Evolutionary conservation across 345 rosid genomes (phyloP).

Genomic region (Lumnitzera littorea): DNA sequence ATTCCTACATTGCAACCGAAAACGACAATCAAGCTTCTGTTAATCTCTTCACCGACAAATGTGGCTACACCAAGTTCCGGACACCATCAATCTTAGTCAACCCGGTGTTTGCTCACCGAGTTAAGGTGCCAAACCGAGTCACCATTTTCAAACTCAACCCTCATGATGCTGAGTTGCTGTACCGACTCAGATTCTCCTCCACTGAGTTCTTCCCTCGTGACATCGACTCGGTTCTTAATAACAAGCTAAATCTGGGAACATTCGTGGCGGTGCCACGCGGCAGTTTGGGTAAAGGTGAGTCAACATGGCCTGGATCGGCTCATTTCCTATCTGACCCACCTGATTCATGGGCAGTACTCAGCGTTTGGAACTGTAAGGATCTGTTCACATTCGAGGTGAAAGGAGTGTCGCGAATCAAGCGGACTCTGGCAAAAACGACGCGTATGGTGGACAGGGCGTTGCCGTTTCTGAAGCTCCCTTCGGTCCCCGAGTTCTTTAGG

Average conservation of each 20-base stretch:
- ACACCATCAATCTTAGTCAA: slow-evolving; percentile 81
- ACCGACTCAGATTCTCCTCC: slow-evolving; percentile 68
- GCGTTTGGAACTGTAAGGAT: slow-evolving; percentile 83
- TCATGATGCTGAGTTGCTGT: slow-evolving; percentile 60
- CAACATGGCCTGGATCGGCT: slow-evolving; percentile 54
- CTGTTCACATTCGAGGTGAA: slow-evolving; percentile 67
- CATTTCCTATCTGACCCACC: slow-evolving; percentile 64
- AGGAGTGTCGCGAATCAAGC: slow-evolving; percentile 56
- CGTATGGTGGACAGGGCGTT: slow-evolving; percentile 57
- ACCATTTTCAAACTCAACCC: slow-evolving; percentile 40
- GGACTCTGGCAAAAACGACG: slow-evolving; percentile 52
- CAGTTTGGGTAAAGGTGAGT: not conserved
- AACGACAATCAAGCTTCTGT: slow-evolving; percentile 86
- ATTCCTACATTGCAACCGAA: slow-evolving; percentile 90
- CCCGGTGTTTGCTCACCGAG: slow-evolving; percentile 84
- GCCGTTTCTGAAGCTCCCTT: slow-evolving; percentile 72
- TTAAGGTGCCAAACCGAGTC: slow-evolving; percentile 39
- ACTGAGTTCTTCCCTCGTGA: slow-evolving; percentile 96
- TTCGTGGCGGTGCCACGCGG: slow-evolving; percentile 76
- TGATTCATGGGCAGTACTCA: slow-evolving; percentile 77
- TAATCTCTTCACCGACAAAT: slow-evolving; percentile 77
- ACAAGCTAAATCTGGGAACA: slow-evolving; percentile 69
- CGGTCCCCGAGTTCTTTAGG: slow-evolving; percentile 75
- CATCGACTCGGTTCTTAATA: slow-evolving; percentile 71
- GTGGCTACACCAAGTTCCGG: slow-evolving; percentile 87